A percentile compares a stretch with the other conserved stretches of the same genome.
phyloP scores from a whole-genome alignment of 2,329 filamentous ascomycete genomes.

The Thielaviopsis euricoi region DNA sequence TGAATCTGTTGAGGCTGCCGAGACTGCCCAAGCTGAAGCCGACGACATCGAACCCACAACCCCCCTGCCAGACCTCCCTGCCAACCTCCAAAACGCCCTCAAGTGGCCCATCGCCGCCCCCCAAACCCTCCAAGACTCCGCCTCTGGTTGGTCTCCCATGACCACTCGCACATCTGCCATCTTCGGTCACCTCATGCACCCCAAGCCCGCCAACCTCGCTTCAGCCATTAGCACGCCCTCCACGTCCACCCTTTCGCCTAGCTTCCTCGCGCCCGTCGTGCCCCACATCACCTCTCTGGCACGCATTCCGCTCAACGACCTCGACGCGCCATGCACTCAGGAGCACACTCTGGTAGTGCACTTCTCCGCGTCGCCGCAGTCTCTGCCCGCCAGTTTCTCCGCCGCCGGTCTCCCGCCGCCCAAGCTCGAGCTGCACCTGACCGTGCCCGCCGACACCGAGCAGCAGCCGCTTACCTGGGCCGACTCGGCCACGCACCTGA shows the following conservation, averaged over 20 bases:
- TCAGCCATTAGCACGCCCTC: neutral
- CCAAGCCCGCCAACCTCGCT: slow-evolving; percentile 11
- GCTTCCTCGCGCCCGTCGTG: slow-evolving; percentile 26
- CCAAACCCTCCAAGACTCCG: neutral
- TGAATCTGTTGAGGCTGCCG: too few relatives aligned
- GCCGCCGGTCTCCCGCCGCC: slow-evolving; percentile 4
- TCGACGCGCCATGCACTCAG: neutral
- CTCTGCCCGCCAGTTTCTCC: slow-evolving; percentile 12
- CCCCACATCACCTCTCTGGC: slow-evolving; percentile 32
- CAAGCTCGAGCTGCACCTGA: slow-evolving; percentile 13
- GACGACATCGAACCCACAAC: neutral
- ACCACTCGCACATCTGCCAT: slow-evolving; percentile 22
- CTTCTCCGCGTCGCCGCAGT: slow-evolving; percentile 8
- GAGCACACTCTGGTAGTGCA: slow-evolving; percentile 3
- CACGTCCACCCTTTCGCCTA: neutral
- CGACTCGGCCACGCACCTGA: slow-evolving; percentile 19
- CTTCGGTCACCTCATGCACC: slow-evolving; percentile 36
- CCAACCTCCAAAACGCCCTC: slow-evolving; percentile 1
- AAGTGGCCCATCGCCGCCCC: slow-evolving; percentile 5
- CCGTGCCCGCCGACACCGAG: slow-evolving; percentile 9
- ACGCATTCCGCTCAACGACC: slow-evolving; percentile 18
- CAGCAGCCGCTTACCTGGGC: slow-evolving; percentile 13
- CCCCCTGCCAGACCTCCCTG: neutral
- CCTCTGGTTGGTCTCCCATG: slow-evolving; percentile 8
- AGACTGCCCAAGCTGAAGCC: neutral